Base-by-base conservation (phyloP, 495 filamentous ascomycete species). In the Hapsidospora chrysogenum region DNA sequence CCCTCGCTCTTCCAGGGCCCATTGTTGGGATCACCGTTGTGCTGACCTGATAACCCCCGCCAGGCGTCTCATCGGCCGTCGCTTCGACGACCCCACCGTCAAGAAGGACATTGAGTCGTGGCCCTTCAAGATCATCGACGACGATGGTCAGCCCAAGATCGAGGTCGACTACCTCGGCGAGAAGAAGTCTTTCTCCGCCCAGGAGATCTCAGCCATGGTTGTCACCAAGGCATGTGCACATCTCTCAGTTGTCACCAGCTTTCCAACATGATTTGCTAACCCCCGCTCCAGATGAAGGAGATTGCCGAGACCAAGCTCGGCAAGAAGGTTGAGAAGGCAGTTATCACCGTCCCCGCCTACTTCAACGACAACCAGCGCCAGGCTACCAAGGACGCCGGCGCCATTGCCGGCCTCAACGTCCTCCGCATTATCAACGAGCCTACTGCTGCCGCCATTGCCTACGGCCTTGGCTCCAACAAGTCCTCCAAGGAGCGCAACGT, bases 391-490 rank as follows among this genome's bases (percentile, higher is more conserved):
- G 89, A 97, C 56, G 82, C 89, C 48, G 89, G 89, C 72, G 78
- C 87, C 55, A 97, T 97, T 57, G 74, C 87, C 46, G 89, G 87
- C 54, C 72, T 97, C 37, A 95, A 97, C 66, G 82, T 95, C 39
- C 85, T 95, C 62, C 89, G 89, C 72, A 94, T 95, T 72, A 95
- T 95, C 69, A 95, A 97, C 74, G 89, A 95, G 70, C 89, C 89
- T 35, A 95, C 89, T 27, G 89, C 89, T 26, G 89, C 89, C 33
- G 89, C 89, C 41, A 92, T 93, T 47, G 85, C 92, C 48, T 97
- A 96, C 57, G 89, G 92, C 71, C 76, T 96, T 17, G 92, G 92
- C 45, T 56, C 72, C 31, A 69, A 89, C 81, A 96, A 96, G 76
- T 71, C 72, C 28, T 74, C 76, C 64, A 93, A 92, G 68, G 89